Conservation (phyloP, 176 grass and related monocot species). For the Ananas comosus region DNA sequence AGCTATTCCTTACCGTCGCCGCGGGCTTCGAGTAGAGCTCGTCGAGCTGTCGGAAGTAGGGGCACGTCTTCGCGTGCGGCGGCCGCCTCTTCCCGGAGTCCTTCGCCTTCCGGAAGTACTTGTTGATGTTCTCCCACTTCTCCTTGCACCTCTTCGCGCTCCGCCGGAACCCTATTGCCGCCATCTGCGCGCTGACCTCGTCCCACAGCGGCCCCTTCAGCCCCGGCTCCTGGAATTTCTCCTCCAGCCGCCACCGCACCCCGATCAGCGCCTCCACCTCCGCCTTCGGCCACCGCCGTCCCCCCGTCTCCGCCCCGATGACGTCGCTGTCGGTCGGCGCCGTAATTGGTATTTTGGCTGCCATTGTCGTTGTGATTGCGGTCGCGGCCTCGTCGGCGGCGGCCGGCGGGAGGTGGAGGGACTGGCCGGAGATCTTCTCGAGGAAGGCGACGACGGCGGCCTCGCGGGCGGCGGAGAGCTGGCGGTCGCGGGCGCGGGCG, state of each 20-base stretch:
- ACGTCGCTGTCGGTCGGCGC: slow-evolving; percentile 12
- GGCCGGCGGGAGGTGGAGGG: slow-evolving; percentile 32
- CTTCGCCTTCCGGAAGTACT: slow-evolving; percentile 89
- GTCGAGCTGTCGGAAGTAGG: slow-evolving; percentile 79
- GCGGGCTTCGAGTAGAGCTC: slow-evolving; percentile 60
- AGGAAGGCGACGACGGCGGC: slow-evolving; percentile 71
- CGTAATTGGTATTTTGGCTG: slow-evolving; percentile 13
- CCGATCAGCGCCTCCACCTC: slow-evolving; percentile 81
- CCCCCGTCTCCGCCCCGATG: slow-evolving; percentile 12
- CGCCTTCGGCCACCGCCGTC: slow-evolving; percentile 75
- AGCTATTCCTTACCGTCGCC: slow-evolving; percentile 16
- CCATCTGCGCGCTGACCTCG: slow-evolving; percentile 79
- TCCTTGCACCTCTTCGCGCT: slow-evolving; percentile 91
- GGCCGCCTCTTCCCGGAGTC: slow-evolving; percentile 74
- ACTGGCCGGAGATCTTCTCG: slow-evolving; percentile 75
- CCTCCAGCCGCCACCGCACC: slow-evolving; percentile 59
- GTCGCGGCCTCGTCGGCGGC: not conserved
- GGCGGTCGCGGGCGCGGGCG: slow-evolving; percentile 51
- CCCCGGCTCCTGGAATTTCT: slow-evolving; percentile 75
- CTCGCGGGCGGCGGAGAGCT: slow-evolving; percentile 59
- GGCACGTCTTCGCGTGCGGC: slow-evolving; percentile 71
- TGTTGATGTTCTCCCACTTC: slow-evolving; percentile 99
- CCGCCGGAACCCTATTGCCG: slow-evolving; percentile 53
- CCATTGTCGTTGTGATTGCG: not conserved
- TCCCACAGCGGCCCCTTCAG: slow-evolving; percentile 93